Base-by-base conservation (phyloP, 257 asterid species). In the Oldenlandia corymbosa region DNA sequence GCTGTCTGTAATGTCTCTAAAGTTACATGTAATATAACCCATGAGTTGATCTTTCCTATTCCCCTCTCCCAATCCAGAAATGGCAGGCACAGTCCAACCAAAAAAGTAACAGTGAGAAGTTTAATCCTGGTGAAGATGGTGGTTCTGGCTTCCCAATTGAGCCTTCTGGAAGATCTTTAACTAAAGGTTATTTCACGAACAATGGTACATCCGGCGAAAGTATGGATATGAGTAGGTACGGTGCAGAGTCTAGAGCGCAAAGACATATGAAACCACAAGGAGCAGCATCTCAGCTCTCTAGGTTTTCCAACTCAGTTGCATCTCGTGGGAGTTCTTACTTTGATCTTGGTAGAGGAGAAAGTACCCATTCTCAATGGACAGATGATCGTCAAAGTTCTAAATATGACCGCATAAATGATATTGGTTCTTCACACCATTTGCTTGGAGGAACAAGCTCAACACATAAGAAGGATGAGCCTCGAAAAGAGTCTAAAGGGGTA, bases 251-350 rank as follows among this genome's bases (percentile, higher is more conserved):
- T 9, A 77, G 78, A 62, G 66, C 79, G 18, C 86, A 82, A 61
- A 80, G 79, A 70, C 83, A 90, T 36, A 76, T 55, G 58, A 79
- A 75, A 74, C 75, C 81, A 42, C 84, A 75, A 46, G 85, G 72
- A 42, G 64, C 84, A 34, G 85, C 82, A 2, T 86, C 85, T 0
- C 80, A 81, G 14, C 63, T 87, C 75, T 80, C 96, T 56, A 75
- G 81, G 71, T 90, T 87, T 77, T 87, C 97, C 36, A 90, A 82
- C 46, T 90, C 95, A 8, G 85, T 87, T 60, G 92, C 88, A 17
- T 75, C 83, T 60, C 73, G 75, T 37, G 83, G 88, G 59, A 67
- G 78, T 72, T 80, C 97, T 17, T 82, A 77, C 28, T 84, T 83
- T 31, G 94, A 90, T 75, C 79, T 79, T 60, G 76, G 85, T 73